Base-by-base conservation (phyloP, 148 eudicot species). In the Heliosperma pusillum region DNA sequence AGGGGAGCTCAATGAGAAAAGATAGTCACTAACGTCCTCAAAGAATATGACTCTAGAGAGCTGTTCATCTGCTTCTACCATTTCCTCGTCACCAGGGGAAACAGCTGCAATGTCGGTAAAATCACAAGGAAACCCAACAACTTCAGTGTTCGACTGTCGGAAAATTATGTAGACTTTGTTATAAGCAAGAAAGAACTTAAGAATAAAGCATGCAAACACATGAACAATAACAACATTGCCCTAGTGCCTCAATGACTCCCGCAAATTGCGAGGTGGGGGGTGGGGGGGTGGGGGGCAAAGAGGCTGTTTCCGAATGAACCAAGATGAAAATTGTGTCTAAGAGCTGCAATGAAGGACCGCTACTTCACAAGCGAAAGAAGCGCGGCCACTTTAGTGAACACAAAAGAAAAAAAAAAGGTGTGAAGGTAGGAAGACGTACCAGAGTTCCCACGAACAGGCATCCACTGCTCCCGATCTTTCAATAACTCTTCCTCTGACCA, bases 401-500 rank as follows among this genome's bases (percentile, higher is more conserved):
- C 4, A 3, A 17, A 30, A 10, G 65, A 36, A 21, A 57, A 57
- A 33, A 30, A 47, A 33, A 57, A 57, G 9, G 7, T 7, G 65
- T 8, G 10, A 27, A 16, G 3, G 21, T 15, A 64, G 45, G 45
- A 73, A 77, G 27, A 20, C 60, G 53, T 27, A 92, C 96, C 96
- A 71, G 86, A 75, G 79, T 74, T 77, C 59, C 88, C 36, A 81
- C 69, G 93, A 79, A 92, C 55, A 78, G 98, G 97, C 92, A 88
- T 84, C 98, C 98, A 95, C 60, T 88, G 93, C 83, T 84, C 84
- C 69, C 72, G 71, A 78, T 92, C 97, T 81, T 96, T 86, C 69
- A 68, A 80, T 77, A 81, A 81, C 83, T 95, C 98, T 73, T 87
- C 97, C 76, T 92, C 79, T 60, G 96, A 86, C 97, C 98, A 95